Evolutionary conservation across 208 protist genomes (phyloP), one percentile per base, ranked within the genome.

Genomic region (Porcisia hertigi): DNA sequence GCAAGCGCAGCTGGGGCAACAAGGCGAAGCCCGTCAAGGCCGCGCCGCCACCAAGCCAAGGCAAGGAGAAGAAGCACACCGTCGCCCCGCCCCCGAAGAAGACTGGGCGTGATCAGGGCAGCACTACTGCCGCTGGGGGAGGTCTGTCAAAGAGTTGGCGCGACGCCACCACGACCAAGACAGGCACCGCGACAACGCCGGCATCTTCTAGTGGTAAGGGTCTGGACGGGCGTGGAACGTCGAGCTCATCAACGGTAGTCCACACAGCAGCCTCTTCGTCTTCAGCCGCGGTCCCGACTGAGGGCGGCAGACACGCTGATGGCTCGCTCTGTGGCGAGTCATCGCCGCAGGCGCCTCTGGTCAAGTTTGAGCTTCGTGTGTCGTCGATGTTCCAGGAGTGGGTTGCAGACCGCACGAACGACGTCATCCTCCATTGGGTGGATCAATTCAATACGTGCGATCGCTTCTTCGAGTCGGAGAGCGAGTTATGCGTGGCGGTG

Each of bases 351-450:
- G 72, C 69, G 67, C 71, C 70, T n/a, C 71, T 73, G 53, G 86
- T 94, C 53, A 77, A 82, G 25, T 96, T 97, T 76, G 87, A 91
- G 82, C 79, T 83, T 70, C 89, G 91, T 52, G 90, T 96, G 43
- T 64, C 85, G 12, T 79, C 87, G 16, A 82, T 97, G 78, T 81
- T 93, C 23, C 73, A 90, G 71, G 88, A 94, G 76, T 97, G 93
- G 93, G 90, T 94, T 54, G 71, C 75, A 45, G 86, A 92, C 65
- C 86, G 90, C 62, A 84, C 75, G 60, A 96, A 96, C 78, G 93
- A 94, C 69, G 89, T 94, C 65, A 92, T 97, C 25, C 83, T 82
- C 16, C 77, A 90, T 20, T 97, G 93, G 92, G 89, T 91, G 34
- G 82, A 94, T 43, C 82, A 93, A 65, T 94, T 97, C 77, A 82